These are phyloP conservation scores for Podospora pseudocomata DNA, from an alignment of 495 filamentous ascomycete species.

Conservation along the genomic window DNA sequence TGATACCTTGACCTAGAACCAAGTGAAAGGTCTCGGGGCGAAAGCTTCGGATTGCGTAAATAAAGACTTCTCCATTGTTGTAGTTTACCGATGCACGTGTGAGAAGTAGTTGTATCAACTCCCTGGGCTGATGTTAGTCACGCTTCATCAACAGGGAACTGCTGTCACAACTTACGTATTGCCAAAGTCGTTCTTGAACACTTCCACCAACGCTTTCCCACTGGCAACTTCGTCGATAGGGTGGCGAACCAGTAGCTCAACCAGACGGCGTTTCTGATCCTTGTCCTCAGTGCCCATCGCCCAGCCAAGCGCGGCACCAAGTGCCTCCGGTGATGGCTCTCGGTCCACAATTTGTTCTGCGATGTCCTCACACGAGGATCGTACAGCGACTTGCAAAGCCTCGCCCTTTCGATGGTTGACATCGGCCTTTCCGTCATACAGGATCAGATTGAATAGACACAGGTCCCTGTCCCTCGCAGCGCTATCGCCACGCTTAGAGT, in stretches of 20 bases:
- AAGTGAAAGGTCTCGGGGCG: slow-evolving; percentile 24
- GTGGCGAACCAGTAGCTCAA: slow-evolving; percentile 25
- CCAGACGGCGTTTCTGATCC: slow-evolving; percentile 13
- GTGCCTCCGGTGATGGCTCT: slow-evolving; percentile 29
- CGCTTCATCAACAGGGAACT: neutral
- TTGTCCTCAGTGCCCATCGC: slow-evolving; percentile 22
- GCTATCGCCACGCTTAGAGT: slow-evolving; percentile 6
- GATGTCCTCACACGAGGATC: slow-evolving; percentile 29
- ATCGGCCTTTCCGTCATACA: slow-evolving; percentile 42
- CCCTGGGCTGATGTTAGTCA: slow-evolving; percentile 9
- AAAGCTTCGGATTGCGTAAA: slow-evolving; percentile 29
- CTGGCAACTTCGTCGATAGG: slow-evolving; percentile 30
- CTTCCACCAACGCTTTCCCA: slow-evolving; percentile 36
- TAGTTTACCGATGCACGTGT: slow-evolving; percentile 28
- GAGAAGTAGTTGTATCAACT: slow-evolving; percentile 24
- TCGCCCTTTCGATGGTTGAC: slow-evolving; percentile 36
- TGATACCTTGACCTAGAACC: slow-evolving; percentile 27
- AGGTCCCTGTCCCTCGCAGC: slow-evolving; percentile 24
- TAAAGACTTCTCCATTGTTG: slow-evolving; percentile 34
- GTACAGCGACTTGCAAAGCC: slow-evolving; percentile 37
- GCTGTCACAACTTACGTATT: slow-evolving; percentile 19
- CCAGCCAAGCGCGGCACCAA: slow-evolving; percentile 27
- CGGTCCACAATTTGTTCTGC: slow-evolving; percentile 33
- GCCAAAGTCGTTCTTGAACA: slow-evolving; percentile 27
- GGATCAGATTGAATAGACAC: slow-evolving; percentile 33